These are phyloP conservation scores for Gnomoniopsis sp. DNA, from an alignment of 2,329 filamentous ascomycete species.

Conservation along the genomic window DNA sequence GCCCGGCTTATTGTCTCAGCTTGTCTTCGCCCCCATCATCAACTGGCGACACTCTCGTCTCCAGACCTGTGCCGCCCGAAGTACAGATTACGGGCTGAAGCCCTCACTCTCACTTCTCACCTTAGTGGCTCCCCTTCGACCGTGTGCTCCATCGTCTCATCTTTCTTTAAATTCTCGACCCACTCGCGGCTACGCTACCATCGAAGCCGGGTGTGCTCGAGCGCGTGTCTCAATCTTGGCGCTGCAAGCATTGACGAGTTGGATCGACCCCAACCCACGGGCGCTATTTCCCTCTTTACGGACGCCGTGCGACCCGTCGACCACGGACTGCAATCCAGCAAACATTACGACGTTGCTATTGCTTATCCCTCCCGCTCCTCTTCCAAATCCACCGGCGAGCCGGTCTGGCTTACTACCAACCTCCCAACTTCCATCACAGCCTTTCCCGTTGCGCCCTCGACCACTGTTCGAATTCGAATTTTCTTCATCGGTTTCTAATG, in stretches of 20 bases:
- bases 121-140: not conserved
- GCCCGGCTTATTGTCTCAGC: no score
- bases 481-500: slow-evolving; percentile 13
- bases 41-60: not conserved
- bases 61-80: no score
- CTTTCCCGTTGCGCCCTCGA: not conserved
- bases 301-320: not conserved
- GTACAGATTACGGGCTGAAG: no score
- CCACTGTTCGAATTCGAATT: slow-evolving; percentile 3
- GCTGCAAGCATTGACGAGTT: slow-evolving; percentile 7
- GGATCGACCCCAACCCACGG: slow-evolving; percentile 1
- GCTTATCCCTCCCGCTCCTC: not conserved
- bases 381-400: slow-evolving; percentile 3
- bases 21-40: slow-evolving; percentile 23
- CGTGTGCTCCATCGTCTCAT: not conserved
- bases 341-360: not conserved
- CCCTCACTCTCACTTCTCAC: not conserved
- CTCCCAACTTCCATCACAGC: not conserved
- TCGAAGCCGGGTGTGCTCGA: slow-evolving; percentile 5
- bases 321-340: not conserved
- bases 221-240: slow-evolving; percentile 12
- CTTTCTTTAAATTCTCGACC: slow-evolving; percentile 12
- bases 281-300: not conserved
- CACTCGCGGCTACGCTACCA: slow-evolving; percentile 13
- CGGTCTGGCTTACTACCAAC: not conserved